Conservation (phyloP, 768 basidiomycete species). For the Filobasidium floriforme region DNA sequence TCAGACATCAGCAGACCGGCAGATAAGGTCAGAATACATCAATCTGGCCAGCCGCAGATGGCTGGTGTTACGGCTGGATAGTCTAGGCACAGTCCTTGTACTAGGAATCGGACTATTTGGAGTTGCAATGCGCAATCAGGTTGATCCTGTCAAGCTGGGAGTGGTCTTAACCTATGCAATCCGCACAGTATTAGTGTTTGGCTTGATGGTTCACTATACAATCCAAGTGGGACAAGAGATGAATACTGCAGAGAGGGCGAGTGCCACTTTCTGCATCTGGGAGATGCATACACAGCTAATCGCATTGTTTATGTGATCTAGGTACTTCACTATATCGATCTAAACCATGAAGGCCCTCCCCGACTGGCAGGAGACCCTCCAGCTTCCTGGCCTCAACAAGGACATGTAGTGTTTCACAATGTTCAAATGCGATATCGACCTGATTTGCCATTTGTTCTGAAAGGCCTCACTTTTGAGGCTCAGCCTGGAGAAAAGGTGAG, state of each 20-base stretch:
- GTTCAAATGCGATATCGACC: constrained; percentile 60
- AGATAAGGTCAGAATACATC: constrained; percentile 21
- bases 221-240: constrained; percentile 13
- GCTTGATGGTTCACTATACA: neutral
- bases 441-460: constrained; percentile 72
- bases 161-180: constrained; percentile 57
- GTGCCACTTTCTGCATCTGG: too few species aligned
- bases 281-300: too few species aligned
- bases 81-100: constrained; percentile 60
- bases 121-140: constrained; percentile 54
- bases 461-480: constrained; percentile 62
- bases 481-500: constrained; percentile 71
- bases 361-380: constrained; percentile 50
- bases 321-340: constrained; percentile 71
- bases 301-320: too few species aligned
- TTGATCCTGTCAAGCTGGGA: constrained; percentile 58
- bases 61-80: constrained; percentile 59
- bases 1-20: constrained; percentile 2
- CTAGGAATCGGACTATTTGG: constrained; percentile 68
- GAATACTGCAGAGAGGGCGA: constrained; percentile 65
- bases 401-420: constrained; percentile 65
- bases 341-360: constrained; percentile 63
- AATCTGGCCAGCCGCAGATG: constrained; percentile 43
- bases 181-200: constrained; percentile 23
- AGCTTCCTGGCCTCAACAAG: constrained; percentile 63